phyloP scores from a whole-genome alignment of 208 protist species.

The Zelonia costaricensis region DNA sequence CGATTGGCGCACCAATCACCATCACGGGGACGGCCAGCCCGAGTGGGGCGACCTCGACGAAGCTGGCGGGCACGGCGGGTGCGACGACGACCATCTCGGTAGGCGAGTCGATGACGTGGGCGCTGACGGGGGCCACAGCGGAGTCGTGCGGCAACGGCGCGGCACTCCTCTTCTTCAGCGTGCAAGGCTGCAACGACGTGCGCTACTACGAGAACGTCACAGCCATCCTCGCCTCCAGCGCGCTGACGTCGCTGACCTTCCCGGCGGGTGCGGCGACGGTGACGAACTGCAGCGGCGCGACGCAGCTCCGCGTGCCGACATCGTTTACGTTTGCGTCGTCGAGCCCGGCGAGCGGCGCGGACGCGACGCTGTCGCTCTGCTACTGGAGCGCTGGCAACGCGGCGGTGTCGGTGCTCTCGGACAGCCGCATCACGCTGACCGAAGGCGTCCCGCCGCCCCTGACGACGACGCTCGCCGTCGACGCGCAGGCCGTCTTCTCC shows the following conservation, averaged over 20 bases:
- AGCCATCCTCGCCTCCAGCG: neutral
- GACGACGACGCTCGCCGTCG: conserved; percentile 26
- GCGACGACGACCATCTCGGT: conserved; percentile 30
- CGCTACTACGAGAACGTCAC: conserved; percentile 53
- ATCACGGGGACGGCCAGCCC: conserved; percentile 45
- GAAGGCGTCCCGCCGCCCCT: conserved; percentile 52
- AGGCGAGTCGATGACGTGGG: conserved; percentile 73
- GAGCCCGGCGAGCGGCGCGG: neutral
- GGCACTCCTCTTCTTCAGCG: conserved; percentile 82
- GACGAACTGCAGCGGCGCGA: conserved; percentile 21
- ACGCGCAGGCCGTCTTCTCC: conserved; percentile 42
- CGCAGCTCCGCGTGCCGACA: conserved; percentile 22
- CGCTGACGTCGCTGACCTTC: conserved; percentile 5
- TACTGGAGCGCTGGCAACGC: conserved; percentile 48
- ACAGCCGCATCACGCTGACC: conserved; percentile 38
- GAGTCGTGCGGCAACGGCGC: conserved; percentile 14
- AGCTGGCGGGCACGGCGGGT: conserved; percentile 17
- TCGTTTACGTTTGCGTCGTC: conserved; percentile 8
- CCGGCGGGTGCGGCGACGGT: conserved; percentile 30
- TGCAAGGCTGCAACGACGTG: conserved; percentile 62
- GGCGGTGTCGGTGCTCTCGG: conserved; percentile 44
- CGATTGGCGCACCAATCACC: conserved; percentile 36
- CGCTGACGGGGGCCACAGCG: conserved; percentile 30
- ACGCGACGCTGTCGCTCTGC: conserved; percentile 48
- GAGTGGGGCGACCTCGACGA: conserved; percentile 41